Evolutionary conservation across 73 alveolate species (phyloP).

Genomic region (Paramecium biaurelia): DNA sequence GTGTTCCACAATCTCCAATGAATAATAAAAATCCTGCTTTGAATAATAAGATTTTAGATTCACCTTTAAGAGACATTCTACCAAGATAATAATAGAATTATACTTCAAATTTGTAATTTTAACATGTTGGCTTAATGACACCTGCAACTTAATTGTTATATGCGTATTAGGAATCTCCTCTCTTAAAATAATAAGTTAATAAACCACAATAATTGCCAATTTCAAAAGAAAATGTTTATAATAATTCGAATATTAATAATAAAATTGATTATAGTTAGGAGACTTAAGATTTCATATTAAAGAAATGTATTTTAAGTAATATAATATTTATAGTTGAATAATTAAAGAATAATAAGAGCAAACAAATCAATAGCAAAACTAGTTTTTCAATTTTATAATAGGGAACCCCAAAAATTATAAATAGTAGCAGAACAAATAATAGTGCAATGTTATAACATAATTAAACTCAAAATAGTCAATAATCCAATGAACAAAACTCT

Average conservation of each 20-base stretch:
- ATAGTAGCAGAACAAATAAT: slow-evolving; percentile 24
- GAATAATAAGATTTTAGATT: background rate
- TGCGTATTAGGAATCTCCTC: slow-evolving; percentile 51
- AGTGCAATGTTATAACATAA: background rate
- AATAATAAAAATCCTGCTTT: slow-evolving; percentile 47
- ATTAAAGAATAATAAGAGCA: background rate
- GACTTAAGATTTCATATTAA: slow-evolving; percentile 20
- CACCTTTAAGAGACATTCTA: slow-evolving; percentile 31
- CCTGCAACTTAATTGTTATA: slow-evolving; percentile 42
- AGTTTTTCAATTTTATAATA: slow-evolving; percentile 22
- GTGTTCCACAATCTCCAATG: slow-evolving; percentile 25
- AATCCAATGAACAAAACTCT: slow-evolving; percentile 3
- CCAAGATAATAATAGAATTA: background rate
- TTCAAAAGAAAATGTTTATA: background rate
- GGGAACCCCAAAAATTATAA: slow-evolving; percentile 20
- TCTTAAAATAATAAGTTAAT: background rate
- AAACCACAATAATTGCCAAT: background rate
- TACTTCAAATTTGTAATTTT: background rate
- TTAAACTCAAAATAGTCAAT: background rate
- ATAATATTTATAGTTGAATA: background rate
- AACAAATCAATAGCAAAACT: background rate
- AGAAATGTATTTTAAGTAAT: background rate
- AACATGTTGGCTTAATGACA: slow-evolving; percentile 8
- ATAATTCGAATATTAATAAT: background rate
- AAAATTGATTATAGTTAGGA: slow-evolving; percentile 17